Evolutionary conservation across 345 rosid genomes (phyloP).

Genomic region (Sonneratia caseolaris): DNA sequence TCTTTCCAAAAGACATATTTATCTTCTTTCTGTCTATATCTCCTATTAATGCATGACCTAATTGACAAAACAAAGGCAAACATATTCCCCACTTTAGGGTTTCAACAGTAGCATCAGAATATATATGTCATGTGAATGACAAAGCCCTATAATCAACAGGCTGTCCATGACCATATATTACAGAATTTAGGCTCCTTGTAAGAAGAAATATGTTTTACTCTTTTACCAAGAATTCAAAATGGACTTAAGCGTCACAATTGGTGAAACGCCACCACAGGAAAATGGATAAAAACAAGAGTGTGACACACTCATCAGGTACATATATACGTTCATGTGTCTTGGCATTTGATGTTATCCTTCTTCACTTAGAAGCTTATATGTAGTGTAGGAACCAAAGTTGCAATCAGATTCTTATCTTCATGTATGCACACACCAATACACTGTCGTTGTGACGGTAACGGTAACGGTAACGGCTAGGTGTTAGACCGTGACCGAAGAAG

Average conservation of each 20-base stretch:
- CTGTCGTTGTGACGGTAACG: too few relatives aligned
- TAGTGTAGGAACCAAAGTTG: neutral
- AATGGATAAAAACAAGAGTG: too few relatives aligned
- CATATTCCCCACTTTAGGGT: neutral
- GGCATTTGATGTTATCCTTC: too few relatives aligned
- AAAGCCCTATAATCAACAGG: neutral
- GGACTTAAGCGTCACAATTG: neutral
- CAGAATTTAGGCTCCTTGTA: neutral
- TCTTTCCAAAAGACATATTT: neutral
- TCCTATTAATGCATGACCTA: neutral
- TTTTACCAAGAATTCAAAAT: neutral
- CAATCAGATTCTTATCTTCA: too few relatives aligned
- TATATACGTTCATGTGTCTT: too few relatives aligned
- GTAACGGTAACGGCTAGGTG: neutral
- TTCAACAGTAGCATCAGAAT: too few relatives aligned
- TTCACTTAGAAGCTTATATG: neutral
- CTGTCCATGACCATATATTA: neutral
- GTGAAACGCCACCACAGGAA: neutral
- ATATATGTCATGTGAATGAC: neutral
- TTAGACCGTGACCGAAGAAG: neutral
- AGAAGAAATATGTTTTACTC: neutral
- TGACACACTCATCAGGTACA: too few relatives aligned
- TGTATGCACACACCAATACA: too few relatives aligned
- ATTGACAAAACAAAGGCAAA: neutral
- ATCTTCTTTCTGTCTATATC: neutral